Evolutionary conservation across 805 yeast species (phyloP).

Genomic region (Yamadazyma phyllophila): DNA sequence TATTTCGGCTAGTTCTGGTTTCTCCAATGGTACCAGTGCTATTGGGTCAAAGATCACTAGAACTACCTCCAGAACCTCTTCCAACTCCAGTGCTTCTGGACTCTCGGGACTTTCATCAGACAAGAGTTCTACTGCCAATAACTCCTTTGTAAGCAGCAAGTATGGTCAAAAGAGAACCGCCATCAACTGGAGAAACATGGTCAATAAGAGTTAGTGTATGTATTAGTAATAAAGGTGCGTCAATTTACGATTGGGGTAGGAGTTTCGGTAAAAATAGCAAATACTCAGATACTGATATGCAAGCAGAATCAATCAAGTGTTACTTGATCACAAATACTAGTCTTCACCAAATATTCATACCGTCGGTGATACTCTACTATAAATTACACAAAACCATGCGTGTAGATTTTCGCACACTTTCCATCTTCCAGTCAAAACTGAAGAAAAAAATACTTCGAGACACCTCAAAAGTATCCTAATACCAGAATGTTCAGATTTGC

Average conservation of each 20-base stretch:
- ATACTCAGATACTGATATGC: no score
- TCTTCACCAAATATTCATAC: no score
- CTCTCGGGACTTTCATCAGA: conserved; percentile 27
- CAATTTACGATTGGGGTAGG: not conserved
- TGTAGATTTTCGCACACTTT: conserved; percentile 2
- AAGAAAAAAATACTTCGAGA: conserved; percentile 4
- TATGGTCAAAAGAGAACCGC: conserved; percentile 29
- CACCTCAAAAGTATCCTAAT: not conserved
- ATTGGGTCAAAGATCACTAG: conserved; percentile 22
- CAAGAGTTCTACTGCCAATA: conserved; percentile 8
- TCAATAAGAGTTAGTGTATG: conserved; percentile 6
- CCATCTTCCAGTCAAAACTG: conserved; percentile 8
- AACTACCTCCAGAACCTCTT: conserved; percentile 21
- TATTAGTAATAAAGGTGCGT: not conserved
- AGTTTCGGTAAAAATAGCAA: no score
- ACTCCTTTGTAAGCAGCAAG: conserved; percentile 4
- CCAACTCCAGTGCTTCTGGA: conserved; percentile 27
- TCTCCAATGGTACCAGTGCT: conserved; percentile 15
- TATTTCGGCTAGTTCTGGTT: conserved; percentile 14
- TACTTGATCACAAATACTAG: no score
- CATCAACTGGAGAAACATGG: conserved; percentile 35
- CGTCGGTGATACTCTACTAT: no score
- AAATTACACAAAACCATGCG: not conserved
- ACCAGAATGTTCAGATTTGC: conserved; percentile 52
- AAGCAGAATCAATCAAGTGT: no score